Evolutionary conservation across 129 eudicot species (phyloP), one percentile per base, ranked within the genome.

Genomic region (Flaveria bidentis): DNA sequence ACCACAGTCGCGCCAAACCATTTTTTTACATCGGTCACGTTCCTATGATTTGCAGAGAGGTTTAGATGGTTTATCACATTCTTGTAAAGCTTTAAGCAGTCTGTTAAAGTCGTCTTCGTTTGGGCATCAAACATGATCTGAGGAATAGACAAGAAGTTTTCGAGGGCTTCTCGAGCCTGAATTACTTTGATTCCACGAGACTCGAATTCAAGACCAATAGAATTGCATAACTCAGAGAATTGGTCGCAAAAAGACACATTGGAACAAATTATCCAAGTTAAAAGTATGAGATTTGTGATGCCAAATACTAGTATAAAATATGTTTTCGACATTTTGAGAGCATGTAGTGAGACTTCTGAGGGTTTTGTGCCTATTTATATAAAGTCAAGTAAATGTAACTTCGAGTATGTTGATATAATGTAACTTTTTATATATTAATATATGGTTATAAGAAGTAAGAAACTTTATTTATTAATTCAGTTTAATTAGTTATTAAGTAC

Each of bases 81-180:
- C n/a, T 80, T 72, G 39, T 90, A 83, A 28, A 90, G 86, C 75
- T 87, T 87, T 61, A 87, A 45, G 73, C 96, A 90, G 64, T 85
- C 90, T 2, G 47, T 66, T 86, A 87, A 84, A 45, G 85, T 86
- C 1, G 63, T 33, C 75, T 56, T 82, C 56, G 74, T 77, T 39
- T 64, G 85, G 5, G 72, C 42, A 4, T 85, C 72, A 22, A 82
- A 58, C 20, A 82, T 81, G 56, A 68, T 77, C 8, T 44, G 15
- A 65, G 75, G 74, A 84, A n/a, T 78, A 0, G 63, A 13, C 45
- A 86, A 80, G 57, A 84, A 50, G 30, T 76, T 79, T 17, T 58
- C 2, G 41, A 76, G 82, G n/a, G 80, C 82, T n/a, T 74, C 72
- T 46, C 63, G 55, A 22, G 88, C 81, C 67, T 77, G 76, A 67